These are phyloP conservation scores for Cardiospermum halicacabum DNA, from an alignment of 345 rosid species.

Conservation along the genomic window DNA sequence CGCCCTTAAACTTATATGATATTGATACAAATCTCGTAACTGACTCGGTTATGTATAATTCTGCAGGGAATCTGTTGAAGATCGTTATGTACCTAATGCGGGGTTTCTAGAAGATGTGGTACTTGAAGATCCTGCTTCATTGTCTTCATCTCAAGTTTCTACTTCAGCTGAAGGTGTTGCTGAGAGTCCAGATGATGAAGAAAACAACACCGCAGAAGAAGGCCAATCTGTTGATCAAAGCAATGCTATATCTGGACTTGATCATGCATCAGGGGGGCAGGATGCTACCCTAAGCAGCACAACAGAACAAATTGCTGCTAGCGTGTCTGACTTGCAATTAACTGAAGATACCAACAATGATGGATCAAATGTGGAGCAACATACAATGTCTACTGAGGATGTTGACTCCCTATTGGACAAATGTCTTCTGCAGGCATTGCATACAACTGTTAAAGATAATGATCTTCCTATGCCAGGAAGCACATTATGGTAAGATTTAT, in stretches of 20 bases:
- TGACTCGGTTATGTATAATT: slow-evolving; percentile 28
- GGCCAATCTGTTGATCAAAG: slow-evolving; percentile 23
- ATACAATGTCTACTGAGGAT: slow-evolving; percentile 44
- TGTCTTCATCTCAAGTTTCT: slow-evolving; percentile 34
- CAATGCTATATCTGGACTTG: slow-evolving; percentile 13
- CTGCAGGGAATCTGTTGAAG: slow-evolving; percentile 77
- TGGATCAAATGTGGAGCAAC: slow-evolving; percentile 42
- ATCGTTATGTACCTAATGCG: slow-evolving; percentile 71
- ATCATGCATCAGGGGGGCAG: slow-evolving; percentile 20
- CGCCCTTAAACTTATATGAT: slow-evolving; percentile 10
- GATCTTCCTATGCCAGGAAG: slow-evolving; percentile 98
- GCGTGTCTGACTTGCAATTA: slow-evolving; percentile 40
- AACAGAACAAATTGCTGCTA: slow-evolving; percentile 32
- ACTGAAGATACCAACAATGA: slow-evolving; percentile 28
- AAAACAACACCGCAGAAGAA: slow-evolving; percentile 25
- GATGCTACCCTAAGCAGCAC: slow-evolving; percentile 26
- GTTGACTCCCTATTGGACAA: slow-evolving; percentile 79
- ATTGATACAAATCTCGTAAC: slow-evolving; percentile 6
- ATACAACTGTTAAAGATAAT: slow-evolving; percentile 77
- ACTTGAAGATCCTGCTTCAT: slow-evolving; percentile 62
- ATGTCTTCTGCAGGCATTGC: slow-evolving; percentile 92
- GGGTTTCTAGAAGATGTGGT: slow-evolving; percentile 84
- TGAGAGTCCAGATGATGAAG: slow-evolving; percentile 27
- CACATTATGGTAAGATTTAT: slow-evolving; percentile 62
- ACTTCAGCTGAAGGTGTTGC: slow-evolving; percentile 35